Percentiles rank a stretch among this genome's conserved stretches.
These are phyloP conservation scores for Schwanniomyces etchellsii DNA, from an alignment of 1,139 yeast genomes.

Conservation along the genomic window DNA sequence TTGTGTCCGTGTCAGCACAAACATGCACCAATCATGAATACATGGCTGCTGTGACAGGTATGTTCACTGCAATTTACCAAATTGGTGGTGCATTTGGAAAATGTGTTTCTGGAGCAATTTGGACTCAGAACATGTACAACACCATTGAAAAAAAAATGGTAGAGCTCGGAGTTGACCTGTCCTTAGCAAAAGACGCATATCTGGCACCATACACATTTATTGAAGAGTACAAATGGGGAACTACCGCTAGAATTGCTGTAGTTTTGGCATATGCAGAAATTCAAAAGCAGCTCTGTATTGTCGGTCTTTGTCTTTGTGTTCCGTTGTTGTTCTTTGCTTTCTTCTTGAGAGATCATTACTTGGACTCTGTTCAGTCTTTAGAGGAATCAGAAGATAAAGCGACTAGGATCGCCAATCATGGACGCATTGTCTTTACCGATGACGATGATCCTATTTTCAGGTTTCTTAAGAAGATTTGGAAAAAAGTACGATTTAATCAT, in stretches of 20 bases:
- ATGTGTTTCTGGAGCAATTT: slow-evolving; percentile 33
- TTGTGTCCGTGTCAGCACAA: slow-evolving; percentile 28
- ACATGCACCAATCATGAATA: slow-evolving; percentile 30
- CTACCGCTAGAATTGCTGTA: slow-evolving; percentile 24
- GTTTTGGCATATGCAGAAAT: slow-evolving; percentile 28
- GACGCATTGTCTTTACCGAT: slow-evolving; percentile 76
- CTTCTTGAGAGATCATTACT: slow-evolving; percentile 24
- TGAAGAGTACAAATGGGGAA: slow-evolving; percentile 24
- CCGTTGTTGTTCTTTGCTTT: slow-evolving; percentile 21
- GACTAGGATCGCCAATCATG: slow-evolving; percentile 93
- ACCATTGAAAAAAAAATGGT: slow-evolving; percentile 5
- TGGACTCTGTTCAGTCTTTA: slow-evolving; percentile 13
- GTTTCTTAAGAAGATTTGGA: no score
- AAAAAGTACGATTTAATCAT: no score
- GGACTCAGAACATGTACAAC: slow-evolving; percentile 26
- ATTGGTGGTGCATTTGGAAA: slow-evolving; percentile 32
- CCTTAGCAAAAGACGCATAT: slow-evolving; percentile 22
- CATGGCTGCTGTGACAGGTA: slow-evolving; percentile 31
- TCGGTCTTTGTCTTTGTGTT: slow-evolving; percentile 27
- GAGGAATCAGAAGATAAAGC: not conserved
- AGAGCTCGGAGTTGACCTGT: no score
- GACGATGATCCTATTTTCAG: no score
- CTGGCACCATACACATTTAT: slow-evolving; percentile 23
- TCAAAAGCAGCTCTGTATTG: slow-evolving; percentile 27
- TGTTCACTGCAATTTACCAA: slow-evolving; percentile 27